Evolutionary conservation across 2,329 filamentous ascomycete genomes (phyloP), one percentile per base, ranked within the genome.

Genomic region (Hirsutella minnesotensis): DNA sequence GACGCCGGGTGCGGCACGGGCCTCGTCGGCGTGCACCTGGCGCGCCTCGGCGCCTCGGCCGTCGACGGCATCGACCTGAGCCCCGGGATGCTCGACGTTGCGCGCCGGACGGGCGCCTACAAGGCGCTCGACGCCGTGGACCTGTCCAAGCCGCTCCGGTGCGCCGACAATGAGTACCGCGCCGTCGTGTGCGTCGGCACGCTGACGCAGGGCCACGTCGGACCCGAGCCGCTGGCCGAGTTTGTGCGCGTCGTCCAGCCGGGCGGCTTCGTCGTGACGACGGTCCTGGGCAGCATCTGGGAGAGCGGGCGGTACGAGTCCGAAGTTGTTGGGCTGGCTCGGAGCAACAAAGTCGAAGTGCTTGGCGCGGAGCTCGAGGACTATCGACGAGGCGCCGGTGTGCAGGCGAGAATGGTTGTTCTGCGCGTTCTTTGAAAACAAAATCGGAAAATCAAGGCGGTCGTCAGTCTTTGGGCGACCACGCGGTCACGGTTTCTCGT

Each of bases 1-100:
- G 73, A 77, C 45, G 72, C 72, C 19, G 73, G 73, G n/a, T 75
- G 72, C 44, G 73, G 73, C 4, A 76, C 72, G 0, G 73, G 73
- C 1, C 64, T 74, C 9, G 71, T 73, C 10, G 73, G 70, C 4
- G 53, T 64, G 18, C 66, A 65, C 21, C 64, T 77, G 4, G 60
- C 64, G 19, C 55, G 63, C 31, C 52, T 61, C 27, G 66, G 68
- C 3, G 65, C 64, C 3, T 60, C 60, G 31, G 56, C 60, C n/a
- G 64, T 77, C 35, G 68, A 75, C 40, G 73, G 73, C 21, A 53
- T 74, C 21, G 73, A 77, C 48, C 56, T 75, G 15, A 71, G 67
- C 40, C 61, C 64, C 1, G 66, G 68, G 27, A 77, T 77, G 73
- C 64, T 77, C 5, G 62, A 65, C 3, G 55, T 72, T n/a, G 73